Base-by-base conservation (phyloP, 768 basidiomycete genomes). In the Russula foetens region DNA sequence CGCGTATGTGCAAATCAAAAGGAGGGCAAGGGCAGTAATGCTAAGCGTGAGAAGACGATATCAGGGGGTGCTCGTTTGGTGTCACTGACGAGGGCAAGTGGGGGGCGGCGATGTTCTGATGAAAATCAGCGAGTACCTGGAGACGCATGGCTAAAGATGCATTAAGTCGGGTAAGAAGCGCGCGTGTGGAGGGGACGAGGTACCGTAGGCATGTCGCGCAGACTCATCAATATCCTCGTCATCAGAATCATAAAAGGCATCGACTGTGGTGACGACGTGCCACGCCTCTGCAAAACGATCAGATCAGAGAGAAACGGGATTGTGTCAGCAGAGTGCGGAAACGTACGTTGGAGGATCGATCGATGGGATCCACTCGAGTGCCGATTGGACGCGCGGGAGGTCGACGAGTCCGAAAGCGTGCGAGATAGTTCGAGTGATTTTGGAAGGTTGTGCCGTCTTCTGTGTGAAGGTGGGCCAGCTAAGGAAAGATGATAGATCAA, bases 201-300 rank as follows among this genome's bases (percentile, higher is more conserved):
- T 62, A 89, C 88, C 71, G 66, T 87, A 88, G 66, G 90, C 88
- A 49, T 80, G 73, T 33, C 83, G 79, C 38, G 80, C 75, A 65
- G 86, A 75, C 66, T 86, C 85, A 67, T 90, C 86, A 15, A 75
- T 78, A 50, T 74, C 72, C 67, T 88, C 86, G 45, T 88, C 86
- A 60, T 90, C 89, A 29, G 89, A 90, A 71, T 90, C 87, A 52
- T 77, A 72, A 29, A 90, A 74, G n/a, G 89, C 84, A 68, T 91
- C 89, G 39, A 82, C 81, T 31, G 79, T 82, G 54, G 76, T 80
- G 58, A 84, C 76, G 17, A 81, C 77, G 67, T 87, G 82, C 85
- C 85, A 90, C 17, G 89, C 84, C 68, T 90, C 89, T 91, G 67
- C 3, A 21, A 9, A 49, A 39, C 15, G 21, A 44, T 38, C 31